A percentile compares a stretch with the other conserved stretches of the same genome.
phyloP scores from a whole-genome alignment of 257 asterid genomes.

The Penstemon barbatus region DNA sequence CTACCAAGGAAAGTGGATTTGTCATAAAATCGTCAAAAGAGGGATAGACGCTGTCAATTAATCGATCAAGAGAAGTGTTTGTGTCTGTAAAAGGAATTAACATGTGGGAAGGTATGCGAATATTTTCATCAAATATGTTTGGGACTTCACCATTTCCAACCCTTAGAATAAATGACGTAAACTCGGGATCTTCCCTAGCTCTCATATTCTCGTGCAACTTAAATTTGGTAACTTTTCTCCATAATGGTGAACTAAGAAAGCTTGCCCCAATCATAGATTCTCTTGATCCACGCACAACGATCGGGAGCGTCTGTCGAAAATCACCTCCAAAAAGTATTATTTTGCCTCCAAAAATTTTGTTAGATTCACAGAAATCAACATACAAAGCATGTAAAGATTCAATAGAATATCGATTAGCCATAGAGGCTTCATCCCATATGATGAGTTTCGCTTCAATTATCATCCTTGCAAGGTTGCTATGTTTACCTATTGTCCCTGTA shows the following conservation, averaged over 20 bases:
- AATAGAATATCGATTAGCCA: background rate
- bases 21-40: rapidly evolving
- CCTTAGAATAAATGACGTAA: background rate
- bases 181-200: background rate
- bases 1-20: background rate
- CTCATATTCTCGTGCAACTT: background rate
- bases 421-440: background rate
- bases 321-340: background rate
- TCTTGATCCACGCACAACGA: background rate
- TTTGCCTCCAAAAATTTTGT: background rate
- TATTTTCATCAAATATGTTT: background rate
- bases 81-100: too few relatives aligned
- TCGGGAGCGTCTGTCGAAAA: too few relatives aligned
- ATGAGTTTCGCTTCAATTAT: background rate
- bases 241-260: background rate
- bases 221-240: too few relatives aligned
- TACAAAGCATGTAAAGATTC: background rate
- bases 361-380: background rate
- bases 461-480: too few relatives aligned
- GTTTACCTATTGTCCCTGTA: too few relatives aligned
- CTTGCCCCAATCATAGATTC: background rate
- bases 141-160: background rate
- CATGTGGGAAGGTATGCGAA: too few relatives aligned
- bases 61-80: background rate
- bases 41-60: background rate